phyloP scores from a whole-genome alignment of 768 basidiomycete genomes.

The Calocybe gangraenosa region DNA sequence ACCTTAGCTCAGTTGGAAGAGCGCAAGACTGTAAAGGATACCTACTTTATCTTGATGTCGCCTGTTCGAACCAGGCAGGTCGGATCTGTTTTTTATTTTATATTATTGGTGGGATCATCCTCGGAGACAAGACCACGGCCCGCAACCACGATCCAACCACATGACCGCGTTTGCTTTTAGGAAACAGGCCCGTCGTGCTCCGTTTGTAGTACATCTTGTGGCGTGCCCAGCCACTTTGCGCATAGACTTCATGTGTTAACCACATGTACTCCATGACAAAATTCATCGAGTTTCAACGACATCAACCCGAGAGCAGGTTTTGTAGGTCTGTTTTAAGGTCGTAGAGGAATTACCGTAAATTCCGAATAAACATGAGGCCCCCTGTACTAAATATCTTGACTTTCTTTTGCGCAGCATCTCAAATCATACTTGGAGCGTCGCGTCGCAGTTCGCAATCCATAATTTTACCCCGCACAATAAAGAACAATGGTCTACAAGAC shows the following conservation, averaged over 20 bases:
- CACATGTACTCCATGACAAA: neutral
- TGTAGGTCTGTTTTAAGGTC: slow-evolving; percentile 8
- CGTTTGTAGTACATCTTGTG: no score
- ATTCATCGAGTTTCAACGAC: slow-evolving; percentile 10
- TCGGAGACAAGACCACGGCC: no score
- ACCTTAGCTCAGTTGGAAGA: slow-evolving; percentile 47
- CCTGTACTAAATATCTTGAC: slow-evolving; percentile 16
- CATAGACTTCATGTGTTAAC: no score
- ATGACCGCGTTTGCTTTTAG: no score
- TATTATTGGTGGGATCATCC: no score
- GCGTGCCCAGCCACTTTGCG: no score
- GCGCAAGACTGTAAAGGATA: slow-evolving; percentile 38
- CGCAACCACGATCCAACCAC: no score
- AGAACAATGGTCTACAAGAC: slow-evolving; percentile 27
- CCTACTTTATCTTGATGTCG: slow-evolving; percentile 11
- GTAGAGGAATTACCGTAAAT: slow-evolving; percentile 2
- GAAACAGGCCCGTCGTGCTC: no score
- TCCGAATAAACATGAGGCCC: slow-evolving; percentile 18
- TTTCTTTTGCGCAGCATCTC: slow-evolving; percentile 18
- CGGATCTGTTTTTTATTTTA: slow-evolving; percentile 9
- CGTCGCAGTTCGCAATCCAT: slow-evolving; percentile 1
- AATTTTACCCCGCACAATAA: slow-evolving; percentile 17
- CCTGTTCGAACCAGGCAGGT: slow-evolving; percentile 17
- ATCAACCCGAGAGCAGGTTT: slow-evolving; percentile 13
- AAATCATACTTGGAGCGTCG: slow-evolving; percentile 17